These are phyloP conservation scores for Halenospora varia DNA, from an alignment of 495 filamentous ascomycete genomes.

Conservation along the genomic window DNA sequence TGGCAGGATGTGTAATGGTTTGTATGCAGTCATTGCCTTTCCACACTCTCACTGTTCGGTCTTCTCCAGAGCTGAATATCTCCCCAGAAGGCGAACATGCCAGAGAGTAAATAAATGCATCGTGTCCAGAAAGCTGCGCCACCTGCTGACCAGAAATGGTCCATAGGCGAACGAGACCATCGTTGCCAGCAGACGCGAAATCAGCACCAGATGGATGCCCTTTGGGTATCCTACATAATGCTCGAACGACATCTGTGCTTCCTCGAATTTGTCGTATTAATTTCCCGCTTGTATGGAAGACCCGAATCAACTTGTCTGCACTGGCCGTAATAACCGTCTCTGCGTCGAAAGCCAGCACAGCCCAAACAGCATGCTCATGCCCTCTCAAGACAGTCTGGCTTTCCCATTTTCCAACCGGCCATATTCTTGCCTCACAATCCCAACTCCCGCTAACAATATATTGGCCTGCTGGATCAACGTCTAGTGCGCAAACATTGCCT, in stretches of 20 bases:
- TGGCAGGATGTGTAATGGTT: conserved; percentile 95
- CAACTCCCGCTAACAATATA: conserved; percentile 91
- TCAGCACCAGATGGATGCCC: conserved; percentile 76
- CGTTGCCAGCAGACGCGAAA: conserved; percentile 87
- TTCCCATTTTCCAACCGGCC: conserved; percentile 74
- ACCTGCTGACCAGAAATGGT: conserved; percentile 69
- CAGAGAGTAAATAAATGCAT: conserved; percentile 93
- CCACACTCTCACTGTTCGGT: conserved; percentile 90
- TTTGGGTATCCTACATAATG: conserved; percentile 75
- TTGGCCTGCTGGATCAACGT: conserved; percentile 63
- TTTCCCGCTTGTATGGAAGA: conserved; percentile 67
- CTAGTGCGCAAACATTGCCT: conserved; percentile 82
- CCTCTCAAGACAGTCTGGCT: conserved; percentile 64
- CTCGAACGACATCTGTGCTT: conserved; percentile 75
- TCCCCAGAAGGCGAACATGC: conserved; percentile 75
- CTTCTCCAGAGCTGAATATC: conserved; percentile 87
- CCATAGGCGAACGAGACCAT: conserved; percentile 81
- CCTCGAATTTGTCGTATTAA: conserved; percentile 65
- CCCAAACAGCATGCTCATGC: conserved; percentile 83
- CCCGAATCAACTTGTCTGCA: conserved; percentile 82
- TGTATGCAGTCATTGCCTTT: conserved; percentile 76
- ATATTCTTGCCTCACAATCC: conserved; percentile 82
- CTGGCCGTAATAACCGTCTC: conserved; percentile 85
- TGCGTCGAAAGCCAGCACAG: conserved; percentile 77
- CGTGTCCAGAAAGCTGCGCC: conserved; percentile 77